Evolutionary conservation across 2,329 filamentous ascomycete species (phyloP).

Genomic region (Venturia carpophila): DNA sequence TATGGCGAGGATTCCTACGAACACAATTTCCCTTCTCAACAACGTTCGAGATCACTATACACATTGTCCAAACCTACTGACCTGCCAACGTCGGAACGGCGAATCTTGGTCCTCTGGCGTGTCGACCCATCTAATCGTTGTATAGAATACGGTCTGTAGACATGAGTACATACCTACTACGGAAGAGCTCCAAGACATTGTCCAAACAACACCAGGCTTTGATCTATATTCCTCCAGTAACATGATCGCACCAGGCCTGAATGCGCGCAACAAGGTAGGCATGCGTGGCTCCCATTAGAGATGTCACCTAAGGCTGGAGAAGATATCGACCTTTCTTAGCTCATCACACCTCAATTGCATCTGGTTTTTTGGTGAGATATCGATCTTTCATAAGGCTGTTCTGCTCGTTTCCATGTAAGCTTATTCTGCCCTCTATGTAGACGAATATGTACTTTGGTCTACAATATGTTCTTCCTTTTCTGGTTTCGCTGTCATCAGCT

Average conservation of each 20-base stretch:
- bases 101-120: neutral
- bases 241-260: neutral
- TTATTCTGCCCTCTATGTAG: neutral
- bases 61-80: neutral
- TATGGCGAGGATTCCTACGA: neutral
- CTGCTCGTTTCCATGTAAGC: neutral
- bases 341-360: neutral
- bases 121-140: neutral
- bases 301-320: neutral
- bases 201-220: conserved; percentile 12
- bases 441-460: neutral
- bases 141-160: neutral
- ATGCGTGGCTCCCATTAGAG: neutral
- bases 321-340: neutral
- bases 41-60: neutral
- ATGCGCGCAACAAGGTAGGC: neutral
- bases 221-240: conserved; percentile 1
- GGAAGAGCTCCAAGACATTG: neutral
- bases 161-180: neutral
- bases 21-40: neutral
- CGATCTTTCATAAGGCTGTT: neutral
- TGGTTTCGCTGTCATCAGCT: neutral
- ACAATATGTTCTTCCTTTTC: neutral
- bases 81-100: neutral
- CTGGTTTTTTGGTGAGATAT: neutral